Conservation (phyloP, 2,329 filamentous ascomycete species). For the Phoma herbarum region DNA sequence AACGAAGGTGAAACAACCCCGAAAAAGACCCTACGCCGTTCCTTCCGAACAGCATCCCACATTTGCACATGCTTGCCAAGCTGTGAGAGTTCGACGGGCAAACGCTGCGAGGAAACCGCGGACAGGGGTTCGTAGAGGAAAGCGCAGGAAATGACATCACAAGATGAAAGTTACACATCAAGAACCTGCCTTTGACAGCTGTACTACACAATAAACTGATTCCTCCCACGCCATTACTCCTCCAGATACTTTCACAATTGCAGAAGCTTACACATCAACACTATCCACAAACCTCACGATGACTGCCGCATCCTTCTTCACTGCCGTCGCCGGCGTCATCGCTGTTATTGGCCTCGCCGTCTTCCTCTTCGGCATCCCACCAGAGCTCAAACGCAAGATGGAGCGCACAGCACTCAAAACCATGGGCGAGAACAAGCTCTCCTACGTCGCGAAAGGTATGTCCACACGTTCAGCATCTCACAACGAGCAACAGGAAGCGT, state of each 20-base stretch:
- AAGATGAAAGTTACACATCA: conserved; percentile 1
- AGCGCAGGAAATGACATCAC: conserved; percentile 17
- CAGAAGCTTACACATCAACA: conserved; percentile 1
- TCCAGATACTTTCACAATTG: not conserved
- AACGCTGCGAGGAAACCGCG: conserved; percentile 7
- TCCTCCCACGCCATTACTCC: not conserved
- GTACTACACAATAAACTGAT: conserved; percentile 2
- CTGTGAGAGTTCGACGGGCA: conserved; percentile 8
- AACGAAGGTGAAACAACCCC: conserved; percentile 14
- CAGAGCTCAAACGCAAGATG: conserved; percentile 57
- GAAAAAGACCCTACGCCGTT: conserved; percentile 19
- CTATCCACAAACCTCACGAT: conserved; percentile 26
- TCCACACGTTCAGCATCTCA: not conserved
- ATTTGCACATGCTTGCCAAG: conserved; percentile 17
- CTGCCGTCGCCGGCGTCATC: conserved; percentile 47
- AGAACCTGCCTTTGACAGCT: conserved; percentile 10
- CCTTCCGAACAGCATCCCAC: conserved; percentile 13
- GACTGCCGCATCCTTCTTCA: conserved; percentile 42
- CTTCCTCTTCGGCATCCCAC: conserved; percentile 60
- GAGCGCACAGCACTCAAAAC: conserved; percentile 58
- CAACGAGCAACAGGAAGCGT: not conserved
- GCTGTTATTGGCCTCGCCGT: conserved; percentile 51
- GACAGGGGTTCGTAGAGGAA: conserved; percentile 13
- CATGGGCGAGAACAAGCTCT: conserved; percentile 63
- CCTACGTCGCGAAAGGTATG: conserved; percentile 52